These are phyloP conservation scores for Phanerochaete carnosa DNA, from an alignment of 768 basidiomycete species.

Conservation along the genomic window DNA sequence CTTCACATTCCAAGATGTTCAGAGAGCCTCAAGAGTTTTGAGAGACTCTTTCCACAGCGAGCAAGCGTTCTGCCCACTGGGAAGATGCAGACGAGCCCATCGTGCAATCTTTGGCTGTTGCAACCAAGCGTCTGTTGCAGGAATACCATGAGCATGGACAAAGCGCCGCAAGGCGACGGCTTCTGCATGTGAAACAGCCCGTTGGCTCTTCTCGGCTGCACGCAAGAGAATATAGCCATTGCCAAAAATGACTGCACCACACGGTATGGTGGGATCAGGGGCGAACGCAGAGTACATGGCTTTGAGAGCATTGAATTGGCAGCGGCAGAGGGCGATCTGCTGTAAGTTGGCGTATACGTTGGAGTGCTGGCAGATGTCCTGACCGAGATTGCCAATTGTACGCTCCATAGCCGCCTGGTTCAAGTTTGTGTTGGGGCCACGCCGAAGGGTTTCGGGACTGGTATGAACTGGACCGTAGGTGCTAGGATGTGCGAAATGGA, in stretches of 20 bases:
- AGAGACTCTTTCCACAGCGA: conserved; percentile 31
- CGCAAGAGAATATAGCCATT: conserved; percentile 22
- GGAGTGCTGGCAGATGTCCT: conserved; percentile 23
- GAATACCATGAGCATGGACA: background rate
- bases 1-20: conserved; percentile 32
- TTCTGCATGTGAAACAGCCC: background rate
- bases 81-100: conserved; percentile 34
- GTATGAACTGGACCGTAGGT: conserved; percentile 31
- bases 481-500: conserved; percentile 34
- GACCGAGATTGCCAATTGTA: conserved; percentile 22
- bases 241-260: conserved; percentile 16
- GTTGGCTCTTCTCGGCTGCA: background rate
- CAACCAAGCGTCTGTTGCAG: background rate
- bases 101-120: conserved; percentile 1
- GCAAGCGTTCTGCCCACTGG: conserved; percentile 36
- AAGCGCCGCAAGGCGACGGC: background rate
- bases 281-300: conserved; percentile 20
- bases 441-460: conserved; percentile 18
- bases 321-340: conserved; percentile 16
- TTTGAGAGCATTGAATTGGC: conserved; percentile 24
- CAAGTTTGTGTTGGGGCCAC: conserved; percentile 13
- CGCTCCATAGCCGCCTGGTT: conserved; percentile 25
- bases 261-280: background rate
- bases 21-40: conserved; percentile 16
- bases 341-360: conserved; percentile 25